Evolutionary conservation across 495 filamentous ascomycete species (phyloP).

Genomic region (Penicillium cosmopolitanum): DNA sequence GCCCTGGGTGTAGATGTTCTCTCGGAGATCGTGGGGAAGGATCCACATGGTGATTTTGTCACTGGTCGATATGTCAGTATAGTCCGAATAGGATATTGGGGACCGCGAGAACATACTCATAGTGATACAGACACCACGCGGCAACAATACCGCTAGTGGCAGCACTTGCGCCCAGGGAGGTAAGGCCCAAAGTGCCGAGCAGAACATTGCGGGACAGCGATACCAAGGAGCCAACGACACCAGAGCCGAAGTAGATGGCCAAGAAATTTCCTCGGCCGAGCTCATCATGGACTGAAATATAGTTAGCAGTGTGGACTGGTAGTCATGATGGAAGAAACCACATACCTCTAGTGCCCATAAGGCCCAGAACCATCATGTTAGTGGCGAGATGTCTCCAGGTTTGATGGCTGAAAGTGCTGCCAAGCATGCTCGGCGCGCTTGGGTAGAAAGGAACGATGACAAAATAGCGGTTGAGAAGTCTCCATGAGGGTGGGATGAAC

Average conservation of each 20-base stretch:
- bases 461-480: conserved; percentile 78
- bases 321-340: conserved; percentile 4
- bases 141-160: conserved; percentile 69
- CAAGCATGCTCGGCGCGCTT: conserved; percentile 63
- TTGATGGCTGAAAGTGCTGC: conserved; percentile 81
- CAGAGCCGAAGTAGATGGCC: conserved; percentile 71
- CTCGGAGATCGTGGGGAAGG: conserved; percentile 42
- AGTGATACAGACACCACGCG: conserved; percentile 69
- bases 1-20: conserved; percentile 37
- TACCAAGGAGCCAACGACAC: conserved; percentile 65
- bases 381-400: conserved; percentile 59
- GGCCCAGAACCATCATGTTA: conserved; percentile 71
- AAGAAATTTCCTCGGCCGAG: conserved; percentile 86
- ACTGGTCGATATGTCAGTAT: conserved; percentile 26
- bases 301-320: not conserved
- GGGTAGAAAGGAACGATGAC: conserved; percentile 72
- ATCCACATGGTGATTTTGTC: conserved; percentile 48
- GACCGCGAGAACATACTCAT: conserved; percentile 37
- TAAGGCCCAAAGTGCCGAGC: conserved; percentile 47
- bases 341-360: conserved; percentile 61
- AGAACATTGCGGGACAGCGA: conserved; percentile 65
- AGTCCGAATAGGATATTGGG: not conserved
- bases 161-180: conserved; percentile 74
- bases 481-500: conserved; percentile 66
- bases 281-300: conserved; percentile 72